Base-by-base conservation (phyloP, 192 early-diverging fungal genomes). In the Allomyces macrogynus region DNA sequence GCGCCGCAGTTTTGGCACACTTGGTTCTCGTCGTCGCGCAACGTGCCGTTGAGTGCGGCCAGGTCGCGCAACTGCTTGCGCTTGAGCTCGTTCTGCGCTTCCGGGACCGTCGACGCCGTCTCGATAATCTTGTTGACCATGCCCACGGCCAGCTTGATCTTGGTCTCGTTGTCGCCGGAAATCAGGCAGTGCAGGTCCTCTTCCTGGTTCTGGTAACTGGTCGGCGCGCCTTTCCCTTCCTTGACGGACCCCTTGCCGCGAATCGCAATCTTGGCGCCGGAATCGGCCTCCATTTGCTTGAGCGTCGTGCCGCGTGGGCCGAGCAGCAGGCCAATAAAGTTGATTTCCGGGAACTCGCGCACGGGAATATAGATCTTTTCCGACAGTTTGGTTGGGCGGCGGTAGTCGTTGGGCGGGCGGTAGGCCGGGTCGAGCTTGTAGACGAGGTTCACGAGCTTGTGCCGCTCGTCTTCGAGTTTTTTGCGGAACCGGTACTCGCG, bases 241-340 rank as follows among this genome's bases (percentile, higher is more conserved):
- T 98, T 98, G 63, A 96, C 89, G 10, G 91, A 94, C 16, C 95
- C 95, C 60, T 84, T 80, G 43, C 95, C 95, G 64, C 95, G 87
- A 72, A 98, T 98, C 70, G 88, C 90, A 66, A 98, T 93, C 70
- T 96, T 96, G 49, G 88, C 86, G 0, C 93, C 93, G 12, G 91
- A 91, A 16, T 94, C 92, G 1, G 86, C 68, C 70, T 96, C 92
- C 79, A 98, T 92, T 69, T 91, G 90, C 68, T 96, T 96, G 40
- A 98, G 75, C 8, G 95, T 96, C 63, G 93, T 90, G 63, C 95
- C 95, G 64, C 95, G 92, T 23, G 95, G 95, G 18, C 93, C 94
- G 69, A 96, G 91, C 65, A 98, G 77, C 42, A 92, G 80, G 32
- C 95, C 95, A 72, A 98, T 96, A 75, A 98, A 98, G 72, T 96